These are phyloP conservation scores for Anisogramma anomala DNA, from an alignment of 2,329 filamentous ascomycete genomes.

Conservation along the genomic window DNA sequence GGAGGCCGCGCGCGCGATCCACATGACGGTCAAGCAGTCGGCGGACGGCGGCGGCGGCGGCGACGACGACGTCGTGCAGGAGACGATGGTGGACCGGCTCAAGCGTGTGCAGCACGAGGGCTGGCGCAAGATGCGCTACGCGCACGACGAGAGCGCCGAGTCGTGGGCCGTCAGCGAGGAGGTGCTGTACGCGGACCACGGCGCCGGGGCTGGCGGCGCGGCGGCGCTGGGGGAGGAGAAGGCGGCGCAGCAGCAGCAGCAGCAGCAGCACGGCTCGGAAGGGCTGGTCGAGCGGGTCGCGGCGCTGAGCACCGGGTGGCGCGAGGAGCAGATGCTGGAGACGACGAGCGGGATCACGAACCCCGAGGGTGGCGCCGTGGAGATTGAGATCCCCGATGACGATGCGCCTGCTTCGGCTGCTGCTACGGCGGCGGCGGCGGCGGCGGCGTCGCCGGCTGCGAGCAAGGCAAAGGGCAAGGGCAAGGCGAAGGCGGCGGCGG, in stretches of 20 bases:
- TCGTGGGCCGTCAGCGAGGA: conserved; percentile 68
- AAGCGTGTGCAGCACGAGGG: conserved; percentile 67
- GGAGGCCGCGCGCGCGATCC: conserved; percentile 59
- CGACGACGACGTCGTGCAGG: conserved; percentile 42
- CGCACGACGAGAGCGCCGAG: conserved; percentile 65
- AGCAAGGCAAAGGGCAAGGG: conserved; percentile 21
- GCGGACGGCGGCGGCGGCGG: conserved; percentile 53
- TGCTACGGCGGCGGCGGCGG: conserved; percentile 1
- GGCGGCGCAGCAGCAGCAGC: conserved; percentile 4
- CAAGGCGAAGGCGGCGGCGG: conserved; percentile 11
- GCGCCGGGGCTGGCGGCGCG: no score
- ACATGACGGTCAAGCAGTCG: conserved; percentile 74
- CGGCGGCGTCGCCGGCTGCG: conserved; percentile 5
- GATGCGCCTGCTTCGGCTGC: not conserved
- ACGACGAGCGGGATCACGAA: conserved; percentile 20
- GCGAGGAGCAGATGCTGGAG: conserved; percentile 21
- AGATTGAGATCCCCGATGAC: conserved; percentile 18
- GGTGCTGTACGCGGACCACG: conserved; percentile 47
- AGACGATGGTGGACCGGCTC: conserved; percentile 66
- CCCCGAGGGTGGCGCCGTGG: conserved; percentile 15
- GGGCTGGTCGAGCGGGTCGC: conserved; percentile 16
- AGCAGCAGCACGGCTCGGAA: conserved; percentile 4
- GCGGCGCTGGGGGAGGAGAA: no score
- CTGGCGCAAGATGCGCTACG: conserved; percentile 71
- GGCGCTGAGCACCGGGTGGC: conserved; percentile 20